Base-by-base conservation (phyloP, 805 yeast species). In the Ogataea pilisensis region DNA sequence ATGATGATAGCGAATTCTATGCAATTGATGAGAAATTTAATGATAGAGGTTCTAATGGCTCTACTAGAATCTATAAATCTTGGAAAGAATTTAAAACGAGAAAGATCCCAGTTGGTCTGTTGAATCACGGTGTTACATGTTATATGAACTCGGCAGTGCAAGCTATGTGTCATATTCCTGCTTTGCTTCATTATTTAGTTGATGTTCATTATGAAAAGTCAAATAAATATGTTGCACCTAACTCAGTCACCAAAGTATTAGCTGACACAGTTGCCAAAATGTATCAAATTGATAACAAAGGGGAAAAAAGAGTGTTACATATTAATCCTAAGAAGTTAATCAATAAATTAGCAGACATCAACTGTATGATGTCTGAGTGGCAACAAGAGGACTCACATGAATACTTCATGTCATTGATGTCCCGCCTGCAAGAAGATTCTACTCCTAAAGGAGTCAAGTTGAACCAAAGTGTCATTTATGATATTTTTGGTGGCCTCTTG, bases 351-450 rank as follows among this genome's bases (percentile, higher is more conserved):
- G 85, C 76, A 37, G 95, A 87, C 54, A 87, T 91, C 54, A 89
- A 89, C 63, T 87, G 95, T 60, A 86, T 87, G 95, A 88, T 90
- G 95, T 80, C 89, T 34, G 93, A 82, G 60, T 90, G 96, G 96
- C 90, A 88, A 63, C 99, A 93, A 62, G 98, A 93, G 63, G 99
- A 93, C 64, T 85, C 96, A 0, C 99, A 93, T 64, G 99, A 93
- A 64, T 93, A 90, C 65, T 87, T 84, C 61, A 90, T 90, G 97
- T 86, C 95, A 11, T 68, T 90, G 45, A 74, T 90, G 73, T 78
- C 91, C 7, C 68, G 96, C 38, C 65, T 90, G 38, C 98, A 90
- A 64, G 97, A 90, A 58, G 97, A 90, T 58, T 75, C 87, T 11
- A 88, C 93, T 1, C 98, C 98, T 28, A 82, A 77, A 57, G 96